These are phyloP conservation scores for Rhodomyrtus psidioides DNA, from an alignment of 441 rosid genomes.

Conservation along the genomic window DNA sequence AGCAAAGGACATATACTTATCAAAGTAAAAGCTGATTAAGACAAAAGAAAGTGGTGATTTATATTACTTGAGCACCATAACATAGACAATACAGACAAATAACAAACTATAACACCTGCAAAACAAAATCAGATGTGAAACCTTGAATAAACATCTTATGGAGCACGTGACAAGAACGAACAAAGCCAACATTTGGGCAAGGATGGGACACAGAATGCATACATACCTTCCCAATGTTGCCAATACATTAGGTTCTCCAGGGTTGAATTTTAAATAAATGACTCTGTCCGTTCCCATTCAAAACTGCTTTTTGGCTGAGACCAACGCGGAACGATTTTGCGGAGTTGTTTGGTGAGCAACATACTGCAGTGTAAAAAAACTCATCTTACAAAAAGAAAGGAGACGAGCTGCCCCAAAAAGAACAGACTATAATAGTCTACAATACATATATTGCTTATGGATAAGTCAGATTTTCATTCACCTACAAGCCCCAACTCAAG, in stretches of 20 bases:
- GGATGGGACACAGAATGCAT: neutral
- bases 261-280: constrained; percentile 83
- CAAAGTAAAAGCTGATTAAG: neutral
- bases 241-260: constrained; percentile 81
- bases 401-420: neutral
- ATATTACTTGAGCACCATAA: neutral
- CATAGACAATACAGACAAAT: neutral
- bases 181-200: neutral
- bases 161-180: neutral
- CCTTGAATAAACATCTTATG: neutral
- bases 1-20: neutral
- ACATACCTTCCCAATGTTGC: constrained; percentile 75
- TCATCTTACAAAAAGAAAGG: constrained; percentile 52
- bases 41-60: neutral
- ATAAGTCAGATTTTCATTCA: neutral
- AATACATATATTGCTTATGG: neutral
- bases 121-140: neutral
- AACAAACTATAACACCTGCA: neutral
- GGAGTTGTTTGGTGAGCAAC: constrained; percentile 37
- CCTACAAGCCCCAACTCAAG: neutral
- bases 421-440: neutral
- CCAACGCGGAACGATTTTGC: constrained; percentile 9
- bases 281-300: constrained; percentile 82
- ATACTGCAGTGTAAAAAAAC: constrained; percentile 23
- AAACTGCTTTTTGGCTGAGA: too few species aligned